Conservation (phyloP, 805 yeast genomes). For the Metschnikowia colocasiae region DNA sequence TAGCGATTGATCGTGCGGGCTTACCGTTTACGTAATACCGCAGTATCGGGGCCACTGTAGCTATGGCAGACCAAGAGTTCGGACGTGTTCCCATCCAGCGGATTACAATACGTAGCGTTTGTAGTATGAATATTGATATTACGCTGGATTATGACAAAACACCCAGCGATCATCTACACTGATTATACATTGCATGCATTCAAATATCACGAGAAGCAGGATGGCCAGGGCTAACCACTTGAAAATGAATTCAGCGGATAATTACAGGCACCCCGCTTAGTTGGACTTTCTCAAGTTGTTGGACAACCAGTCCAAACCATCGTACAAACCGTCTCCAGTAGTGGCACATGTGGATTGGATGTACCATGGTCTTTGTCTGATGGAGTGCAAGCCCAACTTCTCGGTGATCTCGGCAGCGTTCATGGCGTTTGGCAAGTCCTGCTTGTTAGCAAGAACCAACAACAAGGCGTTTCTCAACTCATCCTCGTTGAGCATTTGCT, state of each 20-base stretch:
- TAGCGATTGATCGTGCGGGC: no score
- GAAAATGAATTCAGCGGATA: slow-evolving; percentile 2
- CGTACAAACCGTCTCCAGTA: slow-evolving; percentile 84
- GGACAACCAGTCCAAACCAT: slow-evolving; percentile 27
- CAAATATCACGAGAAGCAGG: slow-evolving; percentile 4
- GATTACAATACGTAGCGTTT: background rate
- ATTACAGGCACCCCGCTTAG: slow-evolving; percentile 7
- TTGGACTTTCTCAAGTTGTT: slow-evolving; percentile 23
- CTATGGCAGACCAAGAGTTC: no score
- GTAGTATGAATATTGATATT: background rate
- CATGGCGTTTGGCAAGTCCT: slow-evolving; percentile 99
- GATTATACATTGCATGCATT: slow-evolving; percentile 8
- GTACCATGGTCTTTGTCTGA: slow-evolving; percentile 99
- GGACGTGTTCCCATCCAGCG: no score
- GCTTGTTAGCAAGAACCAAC: slow-evolving; percentile 96
- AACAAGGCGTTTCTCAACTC: slow-evolving; percentile 95
- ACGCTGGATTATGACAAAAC: background rate
- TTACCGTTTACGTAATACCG: no score
- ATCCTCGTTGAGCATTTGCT: slow-evolving; percentile 97
- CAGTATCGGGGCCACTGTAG: no score
- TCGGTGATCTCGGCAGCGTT: slow-evolving; percentile 98
- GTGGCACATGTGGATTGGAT: slow-evolving; percentile 99
- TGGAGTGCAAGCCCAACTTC: slow-evolving; percentile 92
- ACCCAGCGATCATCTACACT: background rate
- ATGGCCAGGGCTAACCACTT: slow-evolving; percentile 6